These are phyloP conservation scores for Neopestalotiopsis clavispora DNA, from an alignment of 2,329 filamentous ascomycete genomes.

Conservation along the genomic window DNA sequence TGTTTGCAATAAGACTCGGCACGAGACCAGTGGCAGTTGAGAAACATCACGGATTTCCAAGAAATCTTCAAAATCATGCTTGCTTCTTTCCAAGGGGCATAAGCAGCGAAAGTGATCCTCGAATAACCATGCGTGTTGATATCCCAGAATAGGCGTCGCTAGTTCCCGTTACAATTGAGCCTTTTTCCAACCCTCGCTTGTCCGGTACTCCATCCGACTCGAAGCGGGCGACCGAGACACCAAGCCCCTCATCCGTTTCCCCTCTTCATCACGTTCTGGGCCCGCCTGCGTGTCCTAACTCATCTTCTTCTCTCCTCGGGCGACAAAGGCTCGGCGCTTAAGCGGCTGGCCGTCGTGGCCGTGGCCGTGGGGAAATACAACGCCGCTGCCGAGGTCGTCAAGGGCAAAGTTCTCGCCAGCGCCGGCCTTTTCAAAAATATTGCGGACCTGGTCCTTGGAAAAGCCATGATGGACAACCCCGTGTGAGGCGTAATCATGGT, in stretches of 20 bases:
- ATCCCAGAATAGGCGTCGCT: not conserved
- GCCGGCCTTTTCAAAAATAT: slow-evolving; percentile 69
- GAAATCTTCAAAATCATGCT: not conserved
- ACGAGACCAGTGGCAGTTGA: not conserved
- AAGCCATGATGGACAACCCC: slow-evolving; percentile 64
- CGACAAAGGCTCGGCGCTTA: slow-evolving; percentile 53
- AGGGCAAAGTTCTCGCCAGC: slow-evolving; percentile 62
- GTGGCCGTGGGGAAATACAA: slow-evolving; percentile 45
- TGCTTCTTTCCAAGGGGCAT: not conserved
- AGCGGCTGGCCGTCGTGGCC: slow-evolving; percentile 36
- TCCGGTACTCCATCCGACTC: not conserved
- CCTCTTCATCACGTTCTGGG: not conserved
- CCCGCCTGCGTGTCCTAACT: not conserved
- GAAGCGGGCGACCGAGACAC: not conserved
- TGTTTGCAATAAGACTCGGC: not conserved
- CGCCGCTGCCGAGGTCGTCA: slow-evolving; percentile 54
- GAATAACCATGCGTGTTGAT: not conserved
- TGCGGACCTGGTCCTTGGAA: slow-evolving; percentile 59
- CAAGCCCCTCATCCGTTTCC: not conserved
- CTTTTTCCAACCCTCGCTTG: not conserved
- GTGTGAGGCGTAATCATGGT: slow-evolving; percentile 22
- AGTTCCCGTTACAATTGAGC: not conserved
- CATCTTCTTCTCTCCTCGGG: slow-evolving; percentile 48
- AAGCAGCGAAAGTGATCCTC: not conserved
- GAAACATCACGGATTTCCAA: not conserved